Evolutionary conservation across 1,139 yeast genomes (phyloP), one percentile per base, ranked within the genome.

Genomic region (Geotrichum bryndzae): DNA sequence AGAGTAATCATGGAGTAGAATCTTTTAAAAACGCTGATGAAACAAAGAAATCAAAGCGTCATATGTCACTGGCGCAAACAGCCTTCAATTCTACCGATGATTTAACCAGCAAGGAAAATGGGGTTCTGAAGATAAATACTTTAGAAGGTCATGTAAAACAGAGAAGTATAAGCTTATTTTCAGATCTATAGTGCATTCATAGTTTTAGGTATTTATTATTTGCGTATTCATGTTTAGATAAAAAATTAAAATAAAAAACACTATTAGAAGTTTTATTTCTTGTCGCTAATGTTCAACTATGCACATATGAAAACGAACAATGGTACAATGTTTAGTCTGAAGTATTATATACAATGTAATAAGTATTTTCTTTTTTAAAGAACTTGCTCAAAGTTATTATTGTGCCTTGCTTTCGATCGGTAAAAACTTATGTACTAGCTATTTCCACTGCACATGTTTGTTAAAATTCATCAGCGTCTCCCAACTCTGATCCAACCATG

Each of bases 151-250:
- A 41, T 29, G 57, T 58, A 18, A 66, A 69, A 55, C 64, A 63
- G 22, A 53, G 79, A 69, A 51, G 78, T 73, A 63, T 77, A 70
- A 64, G 74, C 66, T 59, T 72, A 66, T 63, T 68, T 68, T 62
- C 68, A 57, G 63, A 66, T 18, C 51, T 51, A 29, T 56, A 51
- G 33, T 51, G 33, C 50, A 35, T 31, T 23, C 3, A 15, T 33
- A 22, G 7, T 18, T n/a, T 35, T 5, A 53, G 10, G 1, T 15
- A 25, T 18, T 33, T 41, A 7, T 41, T 38, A n/a, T 38, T 38
- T 11, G 15, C 18, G 2, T 6, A 38, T 38, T 38, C 18, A 38
- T 38, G 45, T 15, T 13, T 11, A 5, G 18, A 31, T 31, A 31
- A 31, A 31, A 31, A 31, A 31, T 1, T 7, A 31, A 7, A 31